phyloP scores from a whole-genome alignment of 2,329 filamentous ascomycete species.

The Apiospora sp. region DNA sequence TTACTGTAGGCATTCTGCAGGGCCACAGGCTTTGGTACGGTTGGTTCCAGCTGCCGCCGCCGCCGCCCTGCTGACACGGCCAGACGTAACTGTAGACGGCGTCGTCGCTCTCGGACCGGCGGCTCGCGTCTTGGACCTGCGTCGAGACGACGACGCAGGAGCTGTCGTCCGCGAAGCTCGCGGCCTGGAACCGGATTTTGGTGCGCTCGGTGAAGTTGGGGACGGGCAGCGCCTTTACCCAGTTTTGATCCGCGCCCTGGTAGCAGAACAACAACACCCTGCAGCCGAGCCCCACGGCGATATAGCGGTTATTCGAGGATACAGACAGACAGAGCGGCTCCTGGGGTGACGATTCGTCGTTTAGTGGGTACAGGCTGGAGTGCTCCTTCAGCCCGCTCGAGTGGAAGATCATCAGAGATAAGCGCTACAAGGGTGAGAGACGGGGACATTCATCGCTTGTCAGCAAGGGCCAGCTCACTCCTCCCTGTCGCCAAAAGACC shows the following conservation, averaged over 20 bases:
- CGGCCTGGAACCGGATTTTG: too few relatives aligned
- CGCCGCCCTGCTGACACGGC: background rate
- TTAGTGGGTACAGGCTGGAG: slow-evolving; percentile 44
- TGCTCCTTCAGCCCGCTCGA: slow-evolving; percentile 45
- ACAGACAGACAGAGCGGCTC: too few relatives aligned
- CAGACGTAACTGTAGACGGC: slow-evolving; percentile 26
- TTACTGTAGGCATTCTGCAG: background rate
- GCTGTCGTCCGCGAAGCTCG: slow-evolving; percentile 26
- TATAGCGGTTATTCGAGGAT: too few relatives aligned
- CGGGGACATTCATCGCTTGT: too few relatives aligned
- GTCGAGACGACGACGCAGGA: slow-evolving; percentile 27
- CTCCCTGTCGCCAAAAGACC: too few relatives aligned
- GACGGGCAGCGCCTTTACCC: too few relatives aligned
- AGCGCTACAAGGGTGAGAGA: too few relatives aligned
- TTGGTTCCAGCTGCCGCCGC: background rate
- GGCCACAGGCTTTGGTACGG: background rate
- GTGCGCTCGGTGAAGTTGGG: too few relatives aligned
- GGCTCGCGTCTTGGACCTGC: slow-evolving; percentile 23
- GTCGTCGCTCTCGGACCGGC: slow-evolving; percentile 27
- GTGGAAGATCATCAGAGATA: slow-evolving; percentile 32
- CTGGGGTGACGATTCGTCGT: background rate
- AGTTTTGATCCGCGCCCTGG: too few relatives aligned
- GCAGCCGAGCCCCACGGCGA: too few relatives aligned
- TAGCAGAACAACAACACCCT: too few relatives aligned
- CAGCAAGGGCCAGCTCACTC: too few relatives aligned